These are phyloP conservation scores for Entomortierella beljakovae DNA, from an alignment of 192 early-diverging fungal species.

Conservation along the genomic window DNA sequence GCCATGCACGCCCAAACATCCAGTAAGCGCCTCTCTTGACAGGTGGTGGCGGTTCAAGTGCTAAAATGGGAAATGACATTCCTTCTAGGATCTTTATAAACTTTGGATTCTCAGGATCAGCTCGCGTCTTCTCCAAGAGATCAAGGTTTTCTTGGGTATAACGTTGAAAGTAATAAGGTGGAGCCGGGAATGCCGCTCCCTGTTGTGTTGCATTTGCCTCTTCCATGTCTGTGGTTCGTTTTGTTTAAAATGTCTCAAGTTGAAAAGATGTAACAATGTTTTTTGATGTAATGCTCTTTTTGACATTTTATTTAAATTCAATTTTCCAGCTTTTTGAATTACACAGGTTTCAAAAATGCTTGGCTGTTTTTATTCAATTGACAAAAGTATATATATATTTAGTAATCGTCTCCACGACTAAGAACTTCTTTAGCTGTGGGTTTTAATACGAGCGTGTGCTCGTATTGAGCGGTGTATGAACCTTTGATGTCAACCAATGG, in stretches of 20 bases:
- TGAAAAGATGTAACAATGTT: neutral
- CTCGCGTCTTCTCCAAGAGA: constrained; percentile 31
- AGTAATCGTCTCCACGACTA: constrained; percentile 59
- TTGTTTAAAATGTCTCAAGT: too few relatives aligned
- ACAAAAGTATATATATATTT: too few relatives aligned
- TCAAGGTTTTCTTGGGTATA: constrained; percentile 74
- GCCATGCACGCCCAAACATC: constrained; percentile 79
- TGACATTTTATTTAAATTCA: too few relatives aligned
- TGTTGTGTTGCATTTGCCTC: constrained; percentile 44
- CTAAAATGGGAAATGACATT: constrained; percentile 58
- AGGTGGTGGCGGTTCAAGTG: constrained; percentile 68
- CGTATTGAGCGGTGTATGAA: constrained; percentile 95
- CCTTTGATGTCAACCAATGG: constrained; percentile 89
- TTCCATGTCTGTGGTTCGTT: constrained; percentile 16
- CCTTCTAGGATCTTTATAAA: constrained; percentile 33
- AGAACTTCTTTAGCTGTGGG: constrained; percentile 89
- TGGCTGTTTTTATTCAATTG: too few relatives aligned
- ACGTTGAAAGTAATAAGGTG: constrained; percentile 72
- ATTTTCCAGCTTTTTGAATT: too few relatives aligned
- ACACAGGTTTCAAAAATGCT: too few relatives aligned
- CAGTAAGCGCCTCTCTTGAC: constrained; percentile 64
- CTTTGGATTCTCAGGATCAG: constrained; percentile 32
- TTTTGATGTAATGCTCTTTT: neutral
- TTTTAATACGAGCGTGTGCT: constrained; percentile 93
- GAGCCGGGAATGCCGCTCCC: constrained; percentile 70